Evolutionary conservation across 371 early-diverging fungal genomes (phyloP).

Genomic region (Actinomortierella ambigua): DNA sequence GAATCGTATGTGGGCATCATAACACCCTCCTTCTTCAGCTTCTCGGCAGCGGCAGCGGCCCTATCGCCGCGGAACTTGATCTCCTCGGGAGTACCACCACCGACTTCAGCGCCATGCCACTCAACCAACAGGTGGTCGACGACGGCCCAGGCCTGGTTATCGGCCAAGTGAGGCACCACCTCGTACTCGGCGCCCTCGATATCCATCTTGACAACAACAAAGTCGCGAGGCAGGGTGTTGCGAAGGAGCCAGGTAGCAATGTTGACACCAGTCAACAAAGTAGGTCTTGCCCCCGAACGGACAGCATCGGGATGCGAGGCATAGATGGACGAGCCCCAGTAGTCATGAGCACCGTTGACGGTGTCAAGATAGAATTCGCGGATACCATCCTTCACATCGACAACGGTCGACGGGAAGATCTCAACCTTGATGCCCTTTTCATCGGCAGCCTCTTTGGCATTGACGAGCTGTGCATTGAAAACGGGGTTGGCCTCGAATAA

Average conservation of each 20-base stretch:
- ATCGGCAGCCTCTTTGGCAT: conserved; percentile 10
- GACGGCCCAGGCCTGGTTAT: conserved; percentile 12
- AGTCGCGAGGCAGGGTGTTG: conserved; percentile 16
- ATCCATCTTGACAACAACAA: conserved; percentile 32
- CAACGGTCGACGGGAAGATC: conserved; percentile 21
- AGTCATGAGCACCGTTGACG: conserved; percentile 10
- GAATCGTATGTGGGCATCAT: conserved; percentile 10
- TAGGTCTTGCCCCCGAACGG: conserved; percentile 2
- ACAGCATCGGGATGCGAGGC: conserved; percentile 11
- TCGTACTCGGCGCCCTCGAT: conserved; percentile 25
- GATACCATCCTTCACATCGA: conserved; percentile 14
- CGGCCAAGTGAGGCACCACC: conserved; percentile 18
- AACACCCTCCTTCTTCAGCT: conserved; percentile 8
- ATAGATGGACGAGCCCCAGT: conserved; percentile 19
- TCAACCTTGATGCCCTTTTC: conserved; percentile 14
- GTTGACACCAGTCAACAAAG: conserved; percentile 10
- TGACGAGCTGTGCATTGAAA: conserved; percentile 10
- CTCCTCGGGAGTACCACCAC: conserved; percentile 13
- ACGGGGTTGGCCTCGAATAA: conserved; percentile 24
- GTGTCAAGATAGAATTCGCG: conserved; percentile 15
- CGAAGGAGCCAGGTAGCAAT: conserved; percentile 15
- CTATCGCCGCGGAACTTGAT: not conserved
- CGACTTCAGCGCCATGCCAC: conserved; percentile 8
- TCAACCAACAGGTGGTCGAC: conserved; percentile 22
- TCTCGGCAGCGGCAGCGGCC: conserved; percentile 8